Evolutionary conservation across 177 flowering plant genomes (phyloP), one percentile per base, ranked within the genome.

Genomic region (Vitis hybrid): DNA sequence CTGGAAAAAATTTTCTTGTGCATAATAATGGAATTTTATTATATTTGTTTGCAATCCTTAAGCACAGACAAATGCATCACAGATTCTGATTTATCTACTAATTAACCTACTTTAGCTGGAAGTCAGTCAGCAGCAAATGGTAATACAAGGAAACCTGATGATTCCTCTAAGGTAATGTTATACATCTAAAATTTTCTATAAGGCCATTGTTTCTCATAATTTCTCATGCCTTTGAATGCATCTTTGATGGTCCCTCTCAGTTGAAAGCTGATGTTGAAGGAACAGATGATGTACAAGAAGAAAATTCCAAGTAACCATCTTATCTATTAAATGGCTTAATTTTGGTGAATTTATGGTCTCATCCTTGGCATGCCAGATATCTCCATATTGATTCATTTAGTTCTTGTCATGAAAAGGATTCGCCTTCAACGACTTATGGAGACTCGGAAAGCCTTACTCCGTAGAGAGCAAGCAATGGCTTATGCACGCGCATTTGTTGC

Each of bases 391-490:
- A 68, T 71, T 56, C n/a, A 59, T 18, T 58, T 12, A 41, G 18
- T 67, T 65, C 72, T 71, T 67, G 20, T 61, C 6, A 58, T 80
- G 62, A 21, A 14, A 67, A 91, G 97, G 79, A 68, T 78, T 78
- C 90, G 84, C 51, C 88, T 88, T 71, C 89, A 83, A 48, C 82
- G 89, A 59, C 83, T 88, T 57, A 55, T 91, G 59, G 90, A 85
- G 76, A 81, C 82, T 71, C 85, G 91, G 48, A 90, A 78, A 76
- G 80, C 79, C n/a, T 80, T 91, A 65, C 88, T 90, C 59, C 82
- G 81, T 61, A 88, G 79, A 75, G 94, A 90, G 77, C 93, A 91
- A 71, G 91, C 91, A 59, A 91, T 91, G 94, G 89, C 88, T 46
- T 90, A 85, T 79, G 93, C 93, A 11, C 84, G 91, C 60, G 86